Evolutionary conservation across 805 yeast genomes (phyloP).

Genomic region (Candida andamanensis): DNA sequence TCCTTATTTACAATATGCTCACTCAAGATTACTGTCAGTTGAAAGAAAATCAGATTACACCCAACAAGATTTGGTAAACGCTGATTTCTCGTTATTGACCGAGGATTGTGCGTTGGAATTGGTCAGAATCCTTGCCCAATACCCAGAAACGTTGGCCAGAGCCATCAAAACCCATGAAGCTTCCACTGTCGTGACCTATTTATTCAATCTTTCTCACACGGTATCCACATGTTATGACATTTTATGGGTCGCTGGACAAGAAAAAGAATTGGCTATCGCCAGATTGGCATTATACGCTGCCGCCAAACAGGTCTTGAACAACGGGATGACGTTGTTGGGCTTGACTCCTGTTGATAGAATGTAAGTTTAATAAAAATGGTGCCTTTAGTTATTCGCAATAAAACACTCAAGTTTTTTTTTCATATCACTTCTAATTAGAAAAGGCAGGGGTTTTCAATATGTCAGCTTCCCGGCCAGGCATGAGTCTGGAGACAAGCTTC

Average conservation of each 20-base stretch:
- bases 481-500: no score
- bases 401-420: no score
- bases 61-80: conserved; percentile 38
- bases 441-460: no score
- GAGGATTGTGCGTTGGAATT: conserved; percentile 70
- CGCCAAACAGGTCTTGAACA: conserved; percentile 82
- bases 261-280: conserved; percentile 77
- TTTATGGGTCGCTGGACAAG: conserved; percentile 96
- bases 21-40: conserved; percentile 91
- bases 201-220: conserved; percentile 87
- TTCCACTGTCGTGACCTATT: conserved; percentile 86
- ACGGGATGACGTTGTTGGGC: conserved; percentile 87
- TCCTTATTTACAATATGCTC: conserved; percentile 97
- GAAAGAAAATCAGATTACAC: conserved; percentile 68
- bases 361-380: no score
- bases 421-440: no score
- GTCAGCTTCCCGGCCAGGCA: no score
- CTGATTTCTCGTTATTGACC: conserved; percentile 56
- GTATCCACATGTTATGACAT: conserved; percentile 95
- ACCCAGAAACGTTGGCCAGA: conserved; percentile 82
- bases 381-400: no score
- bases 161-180: conserved; percentile 88
- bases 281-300: conserved; percentile 87
- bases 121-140: conserved; percentile 76
- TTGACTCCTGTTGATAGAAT: conserved; percentile 98